Conservation (phyloP, 176 grass and related monocot genomes). For the Eragrostis curvula region DNA sequence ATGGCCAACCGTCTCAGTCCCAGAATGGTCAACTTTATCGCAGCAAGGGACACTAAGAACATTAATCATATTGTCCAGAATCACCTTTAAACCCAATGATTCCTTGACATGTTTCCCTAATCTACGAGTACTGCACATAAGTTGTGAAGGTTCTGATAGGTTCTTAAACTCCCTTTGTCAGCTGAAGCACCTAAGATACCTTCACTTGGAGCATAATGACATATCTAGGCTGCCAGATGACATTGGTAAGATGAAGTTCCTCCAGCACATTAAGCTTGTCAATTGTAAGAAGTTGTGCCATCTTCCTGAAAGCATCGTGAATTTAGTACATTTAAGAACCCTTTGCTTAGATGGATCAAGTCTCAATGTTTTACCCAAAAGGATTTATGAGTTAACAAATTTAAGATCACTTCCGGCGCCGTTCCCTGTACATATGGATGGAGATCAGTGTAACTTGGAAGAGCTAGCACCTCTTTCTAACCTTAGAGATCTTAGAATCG, state of each 20-base stretch:
- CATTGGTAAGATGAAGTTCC: slow-evolving; percentile 12
- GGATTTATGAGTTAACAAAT: not conserved
- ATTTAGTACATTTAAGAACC: slow-evolving; percentile 23
- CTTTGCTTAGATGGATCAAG: too few relatives aligned
- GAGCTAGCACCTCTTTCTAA: not conserved
- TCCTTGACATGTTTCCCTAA: not conserved
- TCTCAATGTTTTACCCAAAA: too few relatives aligned
- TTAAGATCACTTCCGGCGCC: not conserved
- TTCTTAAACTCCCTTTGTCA: too few relatives aligned
- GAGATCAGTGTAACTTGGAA: not conserved
- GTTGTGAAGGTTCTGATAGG: too few relatives aligned
- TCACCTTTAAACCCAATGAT: not conserved
- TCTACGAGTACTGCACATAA: not conserved
- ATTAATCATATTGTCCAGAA: slow-evolving; percentile 1
- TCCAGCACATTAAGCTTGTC: not conserved
- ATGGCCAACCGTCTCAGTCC: not conserved
- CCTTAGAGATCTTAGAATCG: too few relatives aligned
- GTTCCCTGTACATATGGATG: not conserved
- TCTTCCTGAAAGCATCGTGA: not conserved
- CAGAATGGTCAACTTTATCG: not conserved
- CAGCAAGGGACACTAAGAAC: slow-evolving; percentile 18
- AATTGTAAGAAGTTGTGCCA: not conserved
- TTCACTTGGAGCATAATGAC: not conserved
- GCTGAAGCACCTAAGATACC: slow-evolving; percentile 31
- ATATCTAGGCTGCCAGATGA: slow-evolving; percentile 13